Evolutionary conservation across 495 filamentous ascomycete genomes (phyloP), one percentile per base, ranked within the genome.

Genomic region (Podospora sp.): DNA sequence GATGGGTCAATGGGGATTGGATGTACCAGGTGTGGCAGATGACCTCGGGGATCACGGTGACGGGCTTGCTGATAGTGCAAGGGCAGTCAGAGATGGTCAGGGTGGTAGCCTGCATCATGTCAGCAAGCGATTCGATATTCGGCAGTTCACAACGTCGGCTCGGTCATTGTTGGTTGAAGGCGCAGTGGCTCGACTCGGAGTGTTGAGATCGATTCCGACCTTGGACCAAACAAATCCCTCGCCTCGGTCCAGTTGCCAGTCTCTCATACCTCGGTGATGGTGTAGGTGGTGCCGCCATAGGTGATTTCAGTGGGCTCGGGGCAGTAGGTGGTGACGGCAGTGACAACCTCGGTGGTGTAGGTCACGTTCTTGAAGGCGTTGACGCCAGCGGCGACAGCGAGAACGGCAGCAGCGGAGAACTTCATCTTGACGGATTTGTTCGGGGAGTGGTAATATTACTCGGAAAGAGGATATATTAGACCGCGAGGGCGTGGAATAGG

Each of bases 291-390:
- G 78, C 80, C 81, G 78, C 84, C 86, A 83, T 89, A 82, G 76
- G 85, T 86, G 80, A 96, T 78, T 69, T 81, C 74, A 74, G 93
- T 96, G 72, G 92, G 78, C 73, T 80, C 82, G 16, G 92, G 90
- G 90, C 93, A 96, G 89, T 84, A 93, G 76, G 93, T 96, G 83
- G 89, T 91, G 85, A 89, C 90, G 55, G 86, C 82, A 61, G 90
- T 92, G 73, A 94, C 87, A 60, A 91, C 82, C 83, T 94, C 89
- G 68, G 92, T 96, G 81, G 86, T 86, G 81, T 86, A 88, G 74
- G 79, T 79, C 56, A 78, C 81, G 70, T 75, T 82, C 68, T 72
- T 71, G 70, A 76, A 80, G 75, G 85, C 84, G 72, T 84, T 81
- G 74, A 86, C 87, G 77, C 88, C 81, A 73, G 87, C 86, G 78